A percentile compares a stretch with the other conserved stretches of the same genome.
These are phyloP conservation scores for Chrysopogon serrulatus DNA, from an alignment of 176 grass and related monocot genomes.

Conservation along the genomic window DNA sequence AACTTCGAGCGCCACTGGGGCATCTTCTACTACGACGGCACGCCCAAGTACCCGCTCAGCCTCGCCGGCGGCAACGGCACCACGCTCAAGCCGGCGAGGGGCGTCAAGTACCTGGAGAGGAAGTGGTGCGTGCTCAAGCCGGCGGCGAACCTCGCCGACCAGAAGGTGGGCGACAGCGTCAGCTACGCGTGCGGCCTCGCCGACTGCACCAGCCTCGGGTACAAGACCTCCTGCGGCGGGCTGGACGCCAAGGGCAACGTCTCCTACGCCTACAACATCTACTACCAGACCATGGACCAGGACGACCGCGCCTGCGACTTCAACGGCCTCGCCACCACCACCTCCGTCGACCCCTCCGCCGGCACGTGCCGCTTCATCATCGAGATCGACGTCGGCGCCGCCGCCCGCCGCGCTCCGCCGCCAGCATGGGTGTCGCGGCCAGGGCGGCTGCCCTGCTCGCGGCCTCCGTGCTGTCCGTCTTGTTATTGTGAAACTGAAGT, in stretches of 20 bases:
- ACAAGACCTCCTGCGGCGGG: conserved; percentile 64
- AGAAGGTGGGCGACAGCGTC: conserved; percentile 50
- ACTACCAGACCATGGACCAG: conserved; percentile 78
- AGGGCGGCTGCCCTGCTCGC: not conserved
- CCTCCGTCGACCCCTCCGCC: conserved; percentile 46
- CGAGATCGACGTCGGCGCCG: conserved; percentile 32
- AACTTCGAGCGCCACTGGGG: conserved; percentile 97
- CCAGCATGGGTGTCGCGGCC: not conserved
- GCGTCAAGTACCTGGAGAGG: conserved; percentile 39
- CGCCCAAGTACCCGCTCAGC: conserved; percentile 65
- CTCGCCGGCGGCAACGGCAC: conserved; percentile 13
- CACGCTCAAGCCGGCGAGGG: conserved; percentile 39
- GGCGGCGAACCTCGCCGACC: conserved; percentile 21
- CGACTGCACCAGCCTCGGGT: conserved; percentile 78
- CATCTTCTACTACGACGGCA: conserved; percentile 79
- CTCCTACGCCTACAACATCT: conserved; percentile 74
- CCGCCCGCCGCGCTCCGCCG: not conserved
- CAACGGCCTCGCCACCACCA: conserved; percentile 42
- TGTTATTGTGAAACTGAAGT: not conserved
- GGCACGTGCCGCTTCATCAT: conserved; percentile 49
- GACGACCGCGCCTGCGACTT: conserved; percentile 69
- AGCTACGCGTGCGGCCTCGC: conserved; percentile 69
- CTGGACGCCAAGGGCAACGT: conserved; percentile 71
- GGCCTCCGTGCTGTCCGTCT: not conserved
- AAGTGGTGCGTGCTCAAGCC: conserved; percentile 80